Evolutionary conservation across 768 basidiomycete genomes (phyloP), one percentile per base, ranked within the genome.

Genomic region (Xerocomellus dryophilus): DNA sequence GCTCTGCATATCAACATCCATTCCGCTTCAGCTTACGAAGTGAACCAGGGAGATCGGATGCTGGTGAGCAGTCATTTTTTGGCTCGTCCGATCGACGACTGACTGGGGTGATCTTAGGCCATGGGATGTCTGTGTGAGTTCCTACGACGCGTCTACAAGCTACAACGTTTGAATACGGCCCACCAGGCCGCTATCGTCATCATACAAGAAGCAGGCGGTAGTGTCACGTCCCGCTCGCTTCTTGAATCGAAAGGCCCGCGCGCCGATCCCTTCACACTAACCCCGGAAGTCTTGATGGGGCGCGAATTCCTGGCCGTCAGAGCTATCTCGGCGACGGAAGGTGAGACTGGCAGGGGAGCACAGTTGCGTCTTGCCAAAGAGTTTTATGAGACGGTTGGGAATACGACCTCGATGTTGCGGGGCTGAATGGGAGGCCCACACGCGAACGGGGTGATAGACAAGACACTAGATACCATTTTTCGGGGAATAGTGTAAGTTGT

Each of bases 151-250:
- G 4, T 55, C 3, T 51, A 12, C 40, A 5, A 2, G 45, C 5
- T 7, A 7, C 32, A 9, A 14, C 1, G 27, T 34, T 34, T 51
- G 10, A 54, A 41, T 18, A 0, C 0, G 2, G 40, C 23, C 18
- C 18, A 9, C 29, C 58, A 83, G 76, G 93, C 96, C 0, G 96
- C 92, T 0, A 85, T 90, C 31, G 84, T 95, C 60, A 93, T 98
- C 60, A 86, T 90, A 2, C 80, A 89, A 61, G 95, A 96, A 68
- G 89, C 94, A 2, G 95, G 96, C 8, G 84, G 88, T 7, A 71
- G 86, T 20, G 83, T 91, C 7, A 86, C 88, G 21, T 84, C 84
- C 23, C 77, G 84, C 50, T 72, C 72, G 31, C 71, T 71, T 15
- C 79, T 83, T 52, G 61, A 66, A 6, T 65, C 71, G 3, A 73